Evolutionary conservation across 495 filamentous ascomycete genomes (phyloP).

Genomic region (Neurospora sp.): DNA sequence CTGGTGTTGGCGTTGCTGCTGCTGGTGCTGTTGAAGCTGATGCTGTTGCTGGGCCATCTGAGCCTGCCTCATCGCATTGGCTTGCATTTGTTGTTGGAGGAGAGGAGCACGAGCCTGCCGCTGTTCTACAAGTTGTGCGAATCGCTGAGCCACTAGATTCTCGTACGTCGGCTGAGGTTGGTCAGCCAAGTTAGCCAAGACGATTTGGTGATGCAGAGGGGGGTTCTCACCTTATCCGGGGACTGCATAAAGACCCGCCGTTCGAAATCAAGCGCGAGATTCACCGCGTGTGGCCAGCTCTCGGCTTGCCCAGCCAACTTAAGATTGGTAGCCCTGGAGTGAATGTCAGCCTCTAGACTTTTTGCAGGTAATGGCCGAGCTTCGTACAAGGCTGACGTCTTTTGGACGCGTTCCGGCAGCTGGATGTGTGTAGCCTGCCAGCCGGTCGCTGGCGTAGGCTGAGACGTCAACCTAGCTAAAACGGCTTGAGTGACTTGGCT

Average conservation of each 20-base stretch:
- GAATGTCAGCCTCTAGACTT: neutral
- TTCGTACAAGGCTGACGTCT: slow-evolving; percentile 28
- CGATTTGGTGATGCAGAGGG: neutral
- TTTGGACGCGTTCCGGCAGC: slow-evolving; percentile 20
- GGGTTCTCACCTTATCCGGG: slow-evolving; percentile 31
- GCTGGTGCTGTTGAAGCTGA: slow-evolving; percentile 15
- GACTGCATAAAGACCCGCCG: slow-evolving; percentile 31
- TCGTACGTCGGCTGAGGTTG: slow-evolving; percentile 29
- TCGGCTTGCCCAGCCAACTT: slow-evolving; percentile 3
- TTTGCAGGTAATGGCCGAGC: neutral
- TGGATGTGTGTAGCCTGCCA: slow-evolving; percentile 25
- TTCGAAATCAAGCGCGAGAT: slow-evolving; percentile 28
- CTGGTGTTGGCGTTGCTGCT: slow-evolving; percentile 10
- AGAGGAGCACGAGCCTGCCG: slow-evolving; percentile 32
- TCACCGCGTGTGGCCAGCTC: slow-evolving; percentile 20
- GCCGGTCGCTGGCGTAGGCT: slow-evolving; percentile 13
- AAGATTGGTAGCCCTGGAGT: neutral
- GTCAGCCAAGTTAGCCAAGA: slow-evolving; percentile 11
- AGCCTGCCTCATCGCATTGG: slow-evolving; percentile 33
- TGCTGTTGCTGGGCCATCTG: slow-evolving; percentile 24
- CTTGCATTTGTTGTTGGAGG: slow-evolving; percentile 31
- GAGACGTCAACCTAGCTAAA: slow-evolving; percentile 7
- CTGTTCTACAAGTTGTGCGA: slow-evolving; percentile 27
- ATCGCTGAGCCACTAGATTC: slow-evolving; percentile 16
- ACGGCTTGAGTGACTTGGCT: slow-evolving; percentile 4